These are phyloP conservation scores for Coemansia sp. DNA, from an alignment of 192 early-diverging fungal genomes.

Conservation along the genomic window DNA sequence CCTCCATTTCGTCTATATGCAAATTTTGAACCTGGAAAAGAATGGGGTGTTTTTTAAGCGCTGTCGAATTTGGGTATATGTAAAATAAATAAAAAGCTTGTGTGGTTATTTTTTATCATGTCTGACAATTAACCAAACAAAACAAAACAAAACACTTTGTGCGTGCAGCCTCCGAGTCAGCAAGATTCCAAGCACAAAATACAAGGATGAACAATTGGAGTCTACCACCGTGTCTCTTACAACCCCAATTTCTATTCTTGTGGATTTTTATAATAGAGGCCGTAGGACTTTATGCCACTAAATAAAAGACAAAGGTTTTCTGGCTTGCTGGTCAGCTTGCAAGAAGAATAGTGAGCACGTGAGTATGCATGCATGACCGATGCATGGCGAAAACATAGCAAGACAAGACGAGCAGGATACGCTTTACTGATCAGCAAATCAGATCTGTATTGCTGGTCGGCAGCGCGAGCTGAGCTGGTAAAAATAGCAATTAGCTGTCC, in stretches of 20 bases:
- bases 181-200: neutral
- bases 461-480: no score
- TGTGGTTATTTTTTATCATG: neutral
- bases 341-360: slow-evolving; percentile 6
- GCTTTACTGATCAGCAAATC: neutral
- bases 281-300: neutral
- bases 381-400: no score
- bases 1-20: slow-evolving; percentile 31
- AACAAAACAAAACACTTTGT: neutral
- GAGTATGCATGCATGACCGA: slow-evolving; percentile 1
- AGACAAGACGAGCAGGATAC: no score
- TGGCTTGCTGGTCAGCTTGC: neutral
- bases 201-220: no score
- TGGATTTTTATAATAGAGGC: no score
- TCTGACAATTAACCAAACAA: neutral
- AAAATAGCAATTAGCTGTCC: no score
- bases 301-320: neutral
- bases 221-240: no score
- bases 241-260: no score
- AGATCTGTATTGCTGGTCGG: no score
- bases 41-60: neutral
- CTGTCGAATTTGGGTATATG: neutral
- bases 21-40: neutral
- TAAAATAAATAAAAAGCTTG: neutral
- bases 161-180: neutral